phyloP scores from a whole-genome alignment of 495 filamentous ascomycete species.

The Hamigera avellanea region DNA sequence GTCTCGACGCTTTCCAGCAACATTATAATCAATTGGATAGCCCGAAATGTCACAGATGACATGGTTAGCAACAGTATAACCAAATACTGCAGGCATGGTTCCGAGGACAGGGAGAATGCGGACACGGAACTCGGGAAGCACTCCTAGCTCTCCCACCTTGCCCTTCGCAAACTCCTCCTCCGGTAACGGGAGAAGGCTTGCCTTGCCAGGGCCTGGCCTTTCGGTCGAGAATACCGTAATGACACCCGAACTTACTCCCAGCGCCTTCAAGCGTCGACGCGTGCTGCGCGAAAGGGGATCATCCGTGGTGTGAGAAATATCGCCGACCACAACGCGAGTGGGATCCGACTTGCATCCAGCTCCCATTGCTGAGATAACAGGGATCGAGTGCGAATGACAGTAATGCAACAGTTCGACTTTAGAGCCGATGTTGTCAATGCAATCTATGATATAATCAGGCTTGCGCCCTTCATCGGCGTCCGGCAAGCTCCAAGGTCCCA shows the following conservation, averaged over 20 bases:
- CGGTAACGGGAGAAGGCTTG: constrained; percentile 70
- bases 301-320: constrained; percentile 81
- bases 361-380: constrained; percentile 90
- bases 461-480: constrained; percentile 43
- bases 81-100: constrained; percentile 96
- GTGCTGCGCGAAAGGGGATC: constrained; percentile 83
- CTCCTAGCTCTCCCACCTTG: constrained; percentile 73
- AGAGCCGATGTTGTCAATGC: constrained; percentile 95
- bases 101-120: constrained; percentile 90
- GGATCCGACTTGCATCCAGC: constrained; percentile 97
- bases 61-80: constrained; percentile 81
- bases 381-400: constrained; percentile 62
- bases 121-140: constrained; percentile 84
- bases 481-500: constrained; percentile 45
- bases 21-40: constrained; percentile 77
- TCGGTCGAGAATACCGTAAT: constrained; percentile 90
- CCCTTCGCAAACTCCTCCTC: constrained; percentile 86
- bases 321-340: constrained; percentile 79
- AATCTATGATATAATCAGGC: constrained; percentile 86
- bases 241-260: constrained; percentile 75
- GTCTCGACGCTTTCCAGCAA: constrained; percentile 62
- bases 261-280: constrained; percentile 61
- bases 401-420: constrained; percentile 89
- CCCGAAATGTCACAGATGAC: constrained; percentile 75
- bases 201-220: constrained; percentile 84